A percentile compares a stretch with the other conserved stretches of the same genome.
phyloP scores from a whole-genome alignment of 2,329 filamentous ascomycete genomes.

The Alternaria rosae region DNA sequence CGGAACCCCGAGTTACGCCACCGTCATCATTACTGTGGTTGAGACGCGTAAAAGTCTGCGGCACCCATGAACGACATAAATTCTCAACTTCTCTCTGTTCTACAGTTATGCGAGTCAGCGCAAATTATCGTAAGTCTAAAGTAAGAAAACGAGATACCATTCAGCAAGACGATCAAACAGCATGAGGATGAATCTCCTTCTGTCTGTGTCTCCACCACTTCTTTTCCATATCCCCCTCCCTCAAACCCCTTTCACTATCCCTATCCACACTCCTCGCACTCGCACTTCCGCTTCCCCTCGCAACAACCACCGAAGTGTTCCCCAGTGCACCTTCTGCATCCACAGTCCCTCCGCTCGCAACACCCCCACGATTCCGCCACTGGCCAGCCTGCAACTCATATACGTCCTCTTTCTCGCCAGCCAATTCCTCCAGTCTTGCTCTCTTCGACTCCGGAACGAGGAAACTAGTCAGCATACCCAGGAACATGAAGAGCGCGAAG shows the following conservation, averaged over 20 bases:
- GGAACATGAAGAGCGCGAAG: constrained; percentile 81
- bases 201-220: constrained; percentile 33
- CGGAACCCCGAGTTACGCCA: background rate
- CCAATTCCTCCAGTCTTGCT: constrained; percentile 74
- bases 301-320: constrained; percentile 5
- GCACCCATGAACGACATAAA: background rate
- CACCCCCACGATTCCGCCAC: constrained; percentile 40
- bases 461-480: constrained; percentile 71
- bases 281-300: constrained; percentile 21
- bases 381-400: constrained; percentile 54
- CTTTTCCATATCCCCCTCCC: constrained; percentile 22
- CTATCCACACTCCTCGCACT: constrained; percentile 18
- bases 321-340: background rate
- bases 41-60: background rate
- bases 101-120: background rate
- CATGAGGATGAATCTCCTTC: constrained; percentile 15
- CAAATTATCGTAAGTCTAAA: background rate
- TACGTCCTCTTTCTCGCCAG: constrained; percentile 67
- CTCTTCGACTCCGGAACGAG: constrained; percentile 82
- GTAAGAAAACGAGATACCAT: background rate
- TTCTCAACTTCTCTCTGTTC: background rate
- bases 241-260: constrained; percentile 16
- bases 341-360: background rate
- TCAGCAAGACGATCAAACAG: constrained; percentile 6
- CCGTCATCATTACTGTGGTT: background rate